These are phyloP conservation scores for Globisporangium viniferum DNA, from an alignment of 352 stramenopile species.

Conservation along the genomic window DNA sequence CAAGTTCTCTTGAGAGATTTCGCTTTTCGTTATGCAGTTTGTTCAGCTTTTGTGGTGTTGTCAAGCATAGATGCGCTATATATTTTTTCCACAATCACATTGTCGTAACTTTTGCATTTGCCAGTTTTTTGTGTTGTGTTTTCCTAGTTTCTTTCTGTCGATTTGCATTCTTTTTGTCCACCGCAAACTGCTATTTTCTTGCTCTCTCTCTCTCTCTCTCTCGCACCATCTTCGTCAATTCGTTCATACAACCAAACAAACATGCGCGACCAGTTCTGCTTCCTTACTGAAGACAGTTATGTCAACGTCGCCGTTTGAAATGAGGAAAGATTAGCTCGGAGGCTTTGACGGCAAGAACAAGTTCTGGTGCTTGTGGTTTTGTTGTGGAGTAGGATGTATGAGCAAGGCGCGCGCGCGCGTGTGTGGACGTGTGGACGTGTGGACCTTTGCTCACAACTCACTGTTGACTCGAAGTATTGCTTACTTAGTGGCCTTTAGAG, in stretches of 20 bases:
- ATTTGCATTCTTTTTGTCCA: neutral
- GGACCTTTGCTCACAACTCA: neutral
- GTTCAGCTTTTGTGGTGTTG: neutral
- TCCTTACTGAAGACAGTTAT: neutral
- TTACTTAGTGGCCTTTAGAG: neutral
- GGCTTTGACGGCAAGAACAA: neutral
- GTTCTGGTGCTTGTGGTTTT: neutral
- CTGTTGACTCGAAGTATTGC: neutral
- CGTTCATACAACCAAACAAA: neutral
- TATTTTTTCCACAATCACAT: neutral
- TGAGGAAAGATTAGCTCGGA: neutral
- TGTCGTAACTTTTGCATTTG: neutral
- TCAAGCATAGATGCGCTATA: neutral
- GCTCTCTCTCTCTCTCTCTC: neutral
- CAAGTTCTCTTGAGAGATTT: neutral
- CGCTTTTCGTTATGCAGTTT: neutral
- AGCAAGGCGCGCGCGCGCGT: neutral
- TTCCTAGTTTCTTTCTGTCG: neutral
- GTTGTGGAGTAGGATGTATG: neutral
- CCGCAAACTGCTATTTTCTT: neutral
- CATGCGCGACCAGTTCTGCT: neutral
- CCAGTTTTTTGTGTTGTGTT: neutral
- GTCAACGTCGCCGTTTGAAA: neutral
- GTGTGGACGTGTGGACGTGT: neutral
- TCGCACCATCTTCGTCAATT: neutral